phyloP scores from a whole-genome alignment of 441 rosid species.

The Theobroma grandiflorum region DNA sequence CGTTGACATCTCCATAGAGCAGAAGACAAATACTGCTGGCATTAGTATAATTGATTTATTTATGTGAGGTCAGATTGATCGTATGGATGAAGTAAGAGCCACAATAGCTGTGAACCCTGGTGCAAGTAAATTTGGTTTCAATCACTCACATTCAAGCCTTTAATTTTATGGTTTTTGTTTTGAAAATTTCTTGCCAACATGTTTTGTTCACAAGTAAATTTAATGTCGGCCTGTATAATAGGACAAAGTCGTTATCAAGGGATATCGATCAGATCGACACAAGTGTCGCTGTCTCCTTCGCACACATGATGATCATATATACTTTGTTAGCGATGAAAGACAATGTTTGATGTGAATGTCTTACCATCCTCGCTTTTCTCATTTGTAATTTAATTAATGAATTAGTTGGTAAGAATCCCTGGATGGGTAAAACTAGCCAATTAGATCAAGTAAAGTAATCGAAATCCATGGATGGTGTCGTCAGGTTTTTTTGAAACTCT shows the following conservation, averaged over 20 bases:
- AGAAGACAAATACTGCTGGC: background rate
- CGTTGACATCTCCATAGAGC: too few species aligned
- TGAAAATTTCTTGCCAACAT: background rate
- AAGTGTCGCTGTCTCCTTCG: background rate
- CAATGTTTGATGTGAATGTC: conserved; percentile 12
- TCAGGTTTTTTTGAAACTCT: background rate
- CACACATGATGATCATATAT: background rate
- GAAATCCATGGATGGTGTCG: background rate
- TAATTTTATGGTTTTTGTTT: background rate
- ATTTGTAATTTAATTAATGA: background rate
- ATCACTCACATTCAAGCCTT: background rate
- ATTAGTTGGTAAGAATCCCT: background rate
- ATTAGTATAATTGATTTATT: background rate
- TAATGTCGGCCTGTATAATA: background rate
- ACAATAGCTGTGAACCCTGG: background rate
- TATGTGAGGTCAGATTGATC: conserved; percentile 33
- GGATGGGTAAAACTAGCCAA: background rate
- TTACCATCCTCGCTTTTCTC: conserved; percentile 1
- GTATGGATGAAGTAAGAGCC: conserved; percentile 32
- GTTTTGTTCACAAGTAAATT: background rate
- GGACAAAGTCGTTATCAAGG: background rate
- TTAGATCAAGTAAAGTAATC: conserved; percentile 3
- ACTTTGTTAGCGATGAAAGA: too few species aligned
- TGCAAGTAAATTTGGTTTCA: background rate
- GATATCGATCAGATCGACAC: background rate